Conservation (phyloP, 768 basidiomycete genomes). For the Rhodotorula graminis region DNA sequence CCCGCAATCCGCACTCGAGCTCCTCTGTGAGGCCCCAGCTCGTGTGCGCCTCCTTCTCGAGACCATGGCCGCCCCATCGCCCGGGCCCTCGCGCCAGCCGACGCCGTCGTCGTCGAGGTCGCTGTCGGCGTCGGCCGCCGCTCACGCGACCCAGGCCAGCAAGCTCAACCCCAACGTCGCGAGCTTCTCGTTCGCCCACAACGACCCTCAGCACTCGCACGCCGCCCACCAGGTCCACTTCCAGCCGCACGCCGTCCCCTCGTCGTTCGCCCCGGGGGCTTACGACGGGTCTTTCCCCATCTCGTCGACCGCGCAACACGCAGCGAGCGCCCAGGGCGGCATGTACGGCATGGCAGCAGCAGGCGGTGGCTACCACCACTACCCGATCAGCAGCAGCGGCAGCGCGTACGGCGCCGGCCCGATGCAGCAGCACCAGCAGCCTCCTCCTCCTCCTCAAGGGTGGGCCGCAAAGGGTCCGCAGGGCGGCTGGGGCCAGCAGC, state of each 20-base stretch:
- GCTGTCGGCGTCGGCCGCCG: not conserved
- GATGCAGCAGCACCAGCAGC: not conserved
- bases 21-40: not conserved
- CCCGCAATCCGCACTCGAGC: no score
- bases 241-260: not conserved
- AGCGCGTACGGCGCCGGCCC: not conserved
- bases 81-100: not conserved
- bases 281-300: not conserved
- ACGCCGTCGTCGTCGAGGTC: not conserved
- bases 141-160: not conserved
- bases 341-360: not conserved
- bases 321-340: not conserved
- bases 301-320: no score
- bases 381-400: not conserved
- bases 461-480: not conserved
- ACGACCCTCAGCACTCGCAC: not conserved
- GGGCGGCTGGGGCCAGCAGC: not conserved
- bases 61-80: not conserved
- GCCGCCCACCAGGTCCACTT: not conserved
- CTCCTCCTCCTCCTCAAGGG: not conserved
- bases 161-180: slow-evolving; percentile 14
- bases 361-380: not conserved
- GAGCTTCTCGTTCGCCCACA: slow-evolving; percentile 21
- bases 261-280: not conserved
- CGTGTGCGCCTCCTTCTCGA: no score